These are phyloP conservation scores for Chrysoporthe cubensis DNA, from an alignment of 2,329 filamentous ascomycete species.

Conservation along the genomic window DNA sequence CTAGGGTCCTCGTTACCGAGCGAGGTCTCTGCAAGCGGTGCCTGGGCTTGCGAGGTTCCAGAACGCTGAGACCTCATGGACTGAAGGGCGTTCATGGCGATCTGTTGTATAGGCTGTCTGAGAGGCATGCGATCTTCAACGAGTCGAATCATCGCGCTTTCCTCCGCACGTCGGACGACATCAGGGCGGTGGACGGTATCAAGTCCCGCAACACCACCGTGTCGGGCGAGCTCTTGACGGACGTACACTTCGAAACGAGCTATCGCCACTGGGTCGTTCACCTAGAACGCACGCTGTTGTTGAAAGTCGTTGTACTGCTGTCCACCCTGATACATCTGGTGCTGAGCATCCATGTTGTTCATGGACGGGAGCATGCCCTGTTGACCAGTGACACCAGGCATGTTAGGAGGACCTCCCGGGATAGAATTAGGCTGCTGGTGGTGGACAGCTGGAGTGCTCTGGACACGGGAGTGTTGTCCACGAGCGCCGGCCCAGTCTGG, in stretches of 20 bases:
- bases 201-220: too few species aligned
- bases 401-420: slow-evolving; percentile 16
- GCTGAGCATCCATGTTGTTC: slow-evolving; percentile 22
- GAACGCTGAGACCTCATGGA: neutral
- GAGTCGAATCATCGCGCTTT: neutral
- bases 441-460: slow-evolving; percentile 23
- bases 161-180: neutral
- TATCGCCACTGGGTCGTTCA: neutral
- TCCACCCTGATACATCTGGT: slow-evolving; percentile 12
- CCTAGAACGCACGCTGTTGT: slow-evolving; percentile 13
- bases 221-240: neutral
- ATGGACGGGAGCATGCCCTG: slow-evolving; percentile 24
- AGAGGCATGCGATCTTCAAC: neutral
- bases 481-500: slow-evolving; percentile 21
- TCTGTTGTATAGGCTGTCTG: neutral
- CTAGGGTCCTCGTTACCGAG: neutral
- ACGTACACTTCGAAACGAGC: neutral
- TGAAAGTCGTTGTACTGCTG: slow-evolving; percentile 19
- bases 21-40: neutral
- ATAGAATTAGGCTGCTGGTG: slow-evolving; percentile 18
- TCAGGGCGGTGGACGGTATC: too few species aligned
- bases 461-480: slow-evolving; percentile 22
- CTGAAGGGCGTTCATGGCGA: neutral
- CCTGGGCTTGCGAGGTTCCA: neutral
- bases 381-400: slow-evolving; percentile 9